Conservation (phyloP, 2,329 filamentous ascomycete species). For the Trichoderma sp. region DNA sequence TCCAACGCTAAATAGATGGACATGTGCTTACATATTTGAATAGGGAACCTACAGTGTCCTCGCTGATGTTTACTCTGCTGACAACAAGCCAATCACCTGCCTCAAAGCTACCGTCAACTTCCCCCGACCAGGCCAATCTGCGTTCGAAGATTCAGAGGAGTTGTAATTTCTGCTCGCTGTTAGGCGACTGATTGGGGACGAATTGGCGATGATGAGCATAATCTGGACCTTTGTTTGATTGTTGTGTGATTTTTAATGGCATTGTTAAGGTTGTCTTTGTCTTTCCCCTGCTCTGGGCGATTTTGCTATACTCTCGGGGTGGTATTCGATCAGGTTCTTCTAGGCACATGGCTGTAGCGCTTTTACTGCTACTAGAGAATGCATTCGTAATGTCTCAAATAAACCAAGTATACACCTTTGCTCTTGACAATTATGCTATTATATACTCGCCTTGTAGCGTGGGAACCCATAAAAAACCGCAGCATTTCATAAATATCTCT, state of each 20-base stretch:
- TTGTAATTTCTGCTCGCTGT: constrained; percentile 40
- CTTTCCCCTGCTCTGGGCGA: constrained; percentile 14
- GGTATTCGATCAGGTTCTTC: constrained; percentile 10
- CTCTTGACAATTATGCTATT: neutral
- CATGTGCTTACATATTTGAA: constrained; percentile 32
- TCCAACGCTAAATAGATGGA: too few relatives aligned
- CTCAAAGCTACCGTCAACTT: constrained; percentile 76
- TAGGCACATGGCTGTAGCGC: constrained; percentile 13
- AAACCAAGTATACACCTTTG: constrained; percentile 5
- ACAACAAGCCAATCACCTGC: constrained; percentile 80
- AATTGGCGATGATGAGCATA: constrained; percentile 3
- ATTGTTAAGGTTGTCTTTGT: constrained; percentile 19
- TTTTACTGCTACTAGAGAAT: constrained; percentile 3
- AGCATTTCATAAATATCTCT: neutral
- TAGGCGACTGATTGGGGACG: neutral
- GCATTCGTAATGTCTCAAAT: constrained; percentile 3
- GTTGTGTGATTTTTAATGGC: constrained; percentile 21
- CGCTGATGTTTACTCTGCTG: constrained; percentile 79
- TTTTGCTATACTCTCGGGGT: neutral
- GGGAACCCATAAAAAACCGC: neutral
- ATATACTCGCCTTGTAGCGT: neutral
- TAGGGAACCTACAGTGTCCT: constrained; percentile 88
- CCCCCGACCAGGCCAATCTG: constrained; percentile 42
- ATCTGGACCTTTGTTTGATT: neutral
- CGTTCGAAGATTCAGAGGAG: constrained; percentile 43